Base-by-base conservation (phyloP, 1,284 basidiomycete species). In the Somion occarium region DNA sequence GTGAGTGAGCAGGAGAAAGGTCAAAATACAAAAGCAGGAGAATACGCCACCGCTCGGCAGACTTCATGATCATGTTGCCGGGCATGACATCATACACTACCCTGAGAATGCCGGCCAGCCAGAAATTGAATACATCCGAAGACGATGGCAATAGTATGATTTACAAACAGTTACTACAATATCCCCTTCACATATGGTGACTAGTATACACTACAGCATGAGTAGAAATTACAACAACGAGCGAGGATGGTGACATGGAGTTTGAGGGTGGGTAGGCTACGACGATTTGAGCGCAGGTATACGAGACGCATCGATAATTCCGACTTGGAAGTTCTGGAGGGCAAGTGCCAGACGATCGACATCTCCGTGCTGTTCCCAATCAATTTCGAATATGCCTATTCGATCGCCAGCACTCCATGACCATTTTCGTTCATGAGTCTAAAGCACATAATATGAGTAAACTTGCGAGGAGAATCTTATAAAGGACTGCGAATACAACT, bases 361-460 rank as follows among this genome's bases (percentile, higher is more conserved):
- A 19, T 71, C 63, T 19, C 71, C 70, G 50, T 59, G 53, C 46
- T 67, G 61, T 46, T 83, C 80, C 83, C 83, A 85, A 52, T 78
- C 78, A 47, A 85, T 77, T 62, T 85, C 83, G 61, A 82, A 85
- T 22, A 85, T 75, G 20, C 79, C 78, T 74, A 76, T 77, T 5
- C 74, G 73, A 19, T 65, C 52, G 3, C 75, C 75, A 7, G 75
- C 73, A 56, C 67, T 76, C 80, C 82, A 84, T 12, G 80, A 78
- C 79, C 81, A 85, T 47, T 69, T 62, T 56, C 73, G 74, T 57
- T 70, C 62, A 47, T 68, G 63, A 30, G 71, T 65, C 79, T 82
- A 56, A 25, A 44, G 23, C 19, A 26, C 5, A 7, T 46, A n/a
- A 30, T 11, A n/a, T 34, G 19, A 23, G 37, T 26, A 39, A 27